These are phyloP conservation scores for Astrothelium subdiscretum DNA, from an alignment of 495 filamentous ascomycete genomes.

Conservation along the genomic window DNA sequence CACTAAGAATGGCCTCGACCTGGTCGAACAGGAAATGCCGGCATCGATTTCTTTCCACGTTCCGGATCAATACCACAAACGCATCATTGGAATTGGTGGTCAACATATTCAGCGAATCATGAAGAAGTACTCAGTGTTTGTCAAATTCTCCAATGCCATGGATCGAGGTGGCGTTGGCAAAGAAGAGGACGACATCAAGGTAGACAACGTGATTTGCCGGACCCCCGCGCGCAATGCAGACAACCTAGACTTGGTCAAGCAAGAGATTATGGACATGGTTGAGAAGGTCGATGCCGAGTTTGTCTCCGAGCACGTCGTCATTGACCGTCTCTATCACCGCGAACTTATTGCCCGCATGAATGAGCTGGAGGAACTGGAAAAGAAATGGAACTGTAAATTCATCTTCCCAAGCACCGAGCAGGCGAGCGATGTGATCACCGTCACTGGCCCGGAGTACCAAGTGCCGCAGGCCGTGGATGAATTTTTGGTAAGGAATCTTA, in stretches of 20 bases:
- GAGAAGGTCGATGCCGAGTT: conserved; percentile 96
- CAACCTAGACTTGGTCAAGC: conserved; percentile 92
- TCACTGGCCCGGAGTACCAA: conserved; percentile 94
- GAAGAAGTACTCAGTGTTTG: conserved; percentile 99
- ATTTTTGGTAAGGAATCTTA: conserved; percentile 54
- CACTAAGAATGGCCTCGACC: conserved; percentile 75
- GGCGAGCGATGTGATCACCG: conserved; percentile 89
- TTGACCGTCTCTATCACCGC: conserved; percentile 91
- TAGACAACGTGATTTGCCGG: conserved; percentile 97
- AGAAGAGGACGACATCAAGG: conserved; percentile 94
- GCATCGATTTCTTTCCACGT: conserved; percentile 98
- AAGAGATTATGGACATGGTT: conserved; percentile 99
- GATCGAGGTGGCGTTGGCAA: conserved; percentile 88
- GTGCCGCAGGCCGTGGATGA: conserved; percentile 91
- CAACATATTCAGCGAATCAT: conserved; percentile 99
- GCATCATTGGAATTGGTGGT: conserved; percentile 96
- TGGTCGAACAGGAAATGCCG: conserved; percentile 98
- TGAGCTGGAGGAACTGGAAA: conserved; percentile 88
- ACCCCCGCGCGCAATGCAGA: conserved; percentile 95
- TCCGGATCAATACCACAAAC: conserved; percentile 98
- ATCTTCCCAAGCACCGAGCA: conserved; percentile 94
- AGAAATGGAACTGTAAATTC: conserved; percentile 98
- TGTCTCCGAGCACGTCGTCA: conserved; percentile 78
- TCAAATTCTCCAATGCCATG: conserved; percentile 99
- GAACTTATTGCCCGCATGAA: conserved; percentile 75